Base-by-base conservation (phyloP, 1,284 basidiomycete species). In the Earliella scabrosa region DNA sequence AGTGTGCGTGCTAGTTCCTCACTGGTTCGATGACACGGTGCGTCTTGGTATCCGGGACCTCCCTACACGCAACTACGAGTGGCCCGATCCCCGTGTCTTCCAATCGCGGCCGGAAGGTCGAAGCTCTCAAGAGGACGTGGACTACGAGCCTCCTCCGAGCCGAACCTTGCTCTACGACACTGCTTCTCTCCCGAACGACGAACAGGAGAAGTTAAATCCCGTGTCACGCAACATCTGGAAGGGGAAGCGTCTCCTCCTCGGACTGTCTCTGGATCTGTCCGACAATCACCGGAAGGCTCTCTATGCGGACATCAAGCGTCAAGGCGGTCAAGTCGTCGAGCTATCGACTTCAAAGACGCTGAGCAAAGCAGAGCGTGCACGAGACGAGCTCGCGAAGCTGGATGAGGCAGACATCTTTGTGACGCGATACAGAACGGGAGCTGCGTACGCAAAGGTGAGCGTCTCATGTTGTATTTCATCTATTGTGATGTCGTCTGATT, bases 1-100 rank as follows among this genome's bases (percentile, higher is more conserved):
- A 16, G 80, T 92, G 63, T 82, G 80, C 56, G 75, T 91, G 18
- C 67, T 93, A 8, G 77, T 90, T 0, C 91, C 91, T 0, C 90
- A 92, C 61, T 94, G 91, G 91, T 92, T 93, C 62, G 88, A 93
- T 63, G 92, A 95, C 60, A 82, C 82, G 11, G 81, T 93, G 36
- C 78, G 85, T 21, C 75, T 92, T 8, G 86, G 86, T 1, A 74
- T 79, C 21, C 74, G 81, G 11, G 74, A 77, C 5, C 75, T 92
- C 1, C 76, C 82, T 9, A 83, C 85, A 23, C 72, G 72, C 0
- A 74, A 81, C 21, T 95, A 93, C 64, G 78, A 86, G 56, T 95
- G 92, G 83, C 91, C 92, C 0, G 79, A 88, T 16, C 86, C 87
- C 0, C 68, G 68, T 7, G 66, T 87, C 14, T 68, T 88, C 23